phyloP scores from a whole-genome alignment of 1,284 basidiomycete species.

The Cryptococcus neoformans region DNA sequence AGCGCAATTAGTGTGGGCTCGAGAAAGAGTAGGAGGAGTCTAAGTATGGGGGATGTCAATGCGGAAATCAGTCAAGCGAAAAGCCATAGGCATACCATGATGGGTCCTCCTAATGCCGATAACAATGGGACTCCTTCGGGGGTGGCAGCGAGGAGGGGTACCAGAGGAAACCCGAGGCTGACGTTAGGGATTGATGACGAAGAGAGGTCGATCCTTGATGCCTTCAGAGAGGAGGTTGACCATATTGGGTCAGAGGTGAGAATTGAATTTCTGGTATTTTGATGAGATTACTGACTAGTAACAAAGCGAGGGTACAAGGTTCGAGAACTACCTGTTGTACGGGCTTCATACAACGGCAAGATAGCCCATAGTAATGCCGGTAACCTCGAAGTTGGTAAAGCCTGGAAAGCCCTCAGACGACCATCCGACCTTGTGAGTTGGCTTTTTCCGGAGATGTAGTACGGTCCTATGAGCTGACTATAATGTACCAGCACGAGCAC shows the following conservation, averaged over 20 bases:
- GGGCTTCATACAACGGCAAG: conserved; percentile 65
- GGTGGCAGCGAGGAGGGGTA: not conserved
- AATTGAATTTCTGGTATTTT: conserved; percentile 2
- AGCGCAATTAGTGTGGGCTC: conserved; percentile 17
- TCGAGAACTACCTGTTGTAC: conserved; percentile 67
- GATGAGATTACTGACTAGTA: conserved; percentile 2
- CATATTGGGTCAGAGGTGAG: conserved; percentile 38
- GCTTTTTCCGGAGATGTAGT: no score
- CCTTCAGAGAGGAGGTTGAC: conserved; percentile 43
- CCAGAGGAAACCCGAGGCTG: conserved; percentile 8
- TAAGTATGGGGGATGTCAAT: conserved; percentile 40
- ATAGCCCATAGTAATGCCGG: conserved; percentile 66
- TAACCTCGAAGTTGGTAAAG: conserved; percentile 74
- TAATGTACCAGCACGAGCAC: conserved; percentile 71
- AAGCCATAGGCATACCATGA: conserved; percentile 9
- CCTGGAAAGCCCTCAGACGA: conserved; percentile 81
- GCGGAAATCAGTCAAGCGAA: conserved; percentile 16
- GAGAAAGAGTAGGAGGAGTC: conserved; percentile 35
- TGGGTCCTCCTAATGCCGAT: conserved; percentile 11
- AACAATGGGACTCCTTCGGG: not conserved
- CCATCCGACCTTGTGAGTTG: conserved; percentile 84
- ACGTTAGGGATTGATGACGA: conserved; percentile 44
- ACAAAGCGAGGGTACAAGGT: conserved; percentile 59
- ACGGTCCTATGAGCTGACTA: no score
- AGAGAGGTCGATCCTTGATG: conserved; percentile 36